A percentile compares a stretch with the other conserved stretches of the same genome.
These are phyloP conservation scores for Candida lessepsii DNA, from an alignment of 805 yeast genomes.

Conservation along the genomic window DNA sequence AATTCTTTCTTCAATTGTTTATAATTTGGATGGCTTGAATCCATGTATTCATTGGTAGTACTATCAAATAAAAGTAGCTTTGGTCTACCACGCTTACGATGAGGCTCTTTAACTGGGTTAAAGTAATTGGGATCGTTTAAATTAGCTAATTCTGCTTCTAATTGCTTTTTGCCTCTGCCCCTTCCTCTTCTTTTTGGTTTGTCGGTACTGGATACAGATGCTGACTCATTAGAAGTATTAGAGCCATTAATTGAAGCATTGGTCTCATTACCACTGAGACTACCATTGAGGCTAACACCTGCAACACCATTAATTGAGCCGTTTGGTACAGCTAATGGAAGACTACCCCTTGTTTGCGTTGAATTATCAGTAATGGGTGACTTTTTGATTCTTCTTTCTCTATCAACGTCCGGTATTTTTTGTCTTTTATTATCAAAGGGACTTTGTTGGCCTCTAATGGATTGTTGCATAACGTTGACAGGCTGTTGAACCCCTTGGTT, in stretches of 20 bases:
- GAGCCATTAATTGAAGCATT: background rate
- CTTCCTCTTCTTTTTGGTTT: slow-evolving; percentile 4
- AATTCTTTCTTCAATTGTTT: slow-evolving; percentile 33
- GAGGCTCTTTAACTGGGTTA: slow-evolving; percentile 13
- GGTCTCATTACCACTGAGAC: background rate
- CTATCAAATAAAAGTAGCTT: slow-evolving; percentile 41
- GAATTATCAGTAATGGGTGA: slow-evolving; percentile 10
- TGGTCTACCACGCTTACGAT: slow-evolving; percentile 43
- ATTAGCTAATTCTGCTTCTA: slow-evolving; percentile 2
- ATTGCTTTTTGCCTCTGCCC: slow-evolving; percentile 2
- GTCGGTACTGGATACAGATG: background rate
- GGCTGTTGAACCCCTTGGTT: slow-evolving; percentile 1
- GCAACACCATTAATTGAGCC: background rate
- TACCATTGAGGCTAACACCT: background rate
- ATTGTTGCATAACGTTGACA: background rate
- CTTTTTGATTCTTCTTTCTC: slow-evolving; percentile 7
- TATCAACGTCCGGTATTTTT: background rate
- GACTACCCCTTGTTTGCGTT: slow-evolving; percentile 9
- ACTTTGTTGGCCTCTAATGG: background rate
- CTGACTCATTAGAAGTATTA: background rate
- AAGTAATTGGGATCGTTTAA: slow-evolving; percentile 3
- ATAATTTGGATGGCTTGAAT: slow-evolving; percentile 41
- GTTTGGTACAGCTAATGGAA: background rate
- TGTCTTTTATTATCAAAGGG: slow-evolving; percentile 2
- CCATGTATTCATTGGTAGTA: slow-evolving; percentile 39